Evolutionary conservation across 1,284 basidiomycete genomes (phyloP).

Genomic region (Gymnopus androsaceus): DNA sequence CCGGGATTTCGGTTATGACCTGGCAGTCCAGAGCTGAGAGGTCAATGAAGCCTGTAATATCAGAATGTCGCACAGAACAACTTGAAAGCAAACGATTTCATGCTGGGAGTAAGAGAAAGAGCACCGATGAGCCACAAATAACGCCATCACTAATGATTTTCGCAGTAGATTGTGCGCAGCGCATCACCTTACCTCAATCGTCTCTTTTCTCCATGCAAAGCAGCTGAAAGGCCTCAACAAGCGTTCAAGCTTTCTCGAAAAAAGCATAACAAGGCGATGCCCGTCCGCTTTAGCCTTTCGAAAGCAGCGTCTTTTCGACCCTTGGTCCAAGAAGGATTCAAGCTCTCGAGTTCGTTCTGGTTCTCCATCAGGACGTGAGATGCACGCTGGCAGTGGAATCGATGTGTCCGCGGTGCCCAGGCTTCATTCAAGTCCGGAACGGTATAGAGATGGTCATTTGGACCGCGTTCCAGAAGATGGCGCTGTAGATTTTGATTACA

Average conservation of each 20-base stretch:
- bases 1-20: too few relatives aligned
- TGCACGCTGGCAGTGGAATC: background rate
- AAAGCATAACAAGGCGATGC: background rate
- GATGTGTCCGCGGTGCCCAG: background rate
- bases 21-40: too few relatives aligned
- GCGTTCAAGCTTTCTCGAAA: background rate
- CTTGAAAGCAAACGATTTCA: too few relatives aligned
- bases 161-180: background rate
- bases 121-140: too few relatives aligned
- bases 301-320: conserved; percentile 2
- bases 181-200: background rate
- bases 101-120: too few relatives aligned
- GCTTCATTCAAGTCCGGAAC: conserved; percentile 37
- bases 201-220: background rate
- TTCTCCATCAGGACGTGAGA: background rate
- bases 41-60: too few relatives aligned
- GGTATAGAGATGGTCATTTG: conserved; percentile 30
- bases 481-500: conserved; percentile 23
- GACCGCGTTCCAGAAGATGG: conserved; percentile 52
- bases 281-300: background rate
- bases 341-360: background rate
- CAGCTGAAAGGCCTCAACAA: background rate
- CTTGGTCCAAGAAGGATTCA: background rate
- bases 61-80: too few relatives aligned
- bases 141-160: background rate